Percentiles rank a stretch among this genome's conserved stretches.
These are phyloP conservation scores for Trichophyton schoenleinii DNA, from an alignment of 2,329 filamentous ascomycete genomes.

Conservation along the genomic window DNA sequence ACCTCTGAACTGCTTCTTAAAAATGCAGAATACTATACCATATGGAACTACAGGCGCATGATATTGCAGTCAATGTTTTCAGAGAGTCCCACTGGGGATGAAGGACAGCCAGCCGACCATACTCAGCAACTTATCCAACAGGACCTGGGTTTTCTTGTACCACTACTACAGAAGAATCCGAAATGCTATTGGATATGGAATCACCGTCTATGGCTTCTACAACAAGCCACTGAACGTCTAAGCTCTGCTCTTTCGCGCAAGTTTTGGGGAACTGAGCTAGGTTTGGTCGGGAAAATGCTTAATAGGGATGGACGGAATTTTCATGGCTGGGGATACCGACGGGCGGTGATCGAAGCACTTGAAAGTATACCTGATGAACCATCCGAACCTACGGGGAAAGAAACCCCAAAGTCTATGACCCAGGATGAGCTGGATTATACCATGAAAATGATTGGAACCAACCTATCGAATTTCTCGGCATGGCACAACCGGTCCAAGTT, in stretches of 20 bases:
- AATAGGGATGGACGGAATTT: conserved; percentile 79
- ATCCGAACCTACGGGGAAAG: conserved; percentile 8
- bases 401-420: conserved; percentile 48
- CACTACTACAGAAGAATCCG: conserved; percentile 69
- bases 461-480: conserved; percentile 90
- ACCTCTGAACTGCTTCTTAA: conserved; percentile 33
- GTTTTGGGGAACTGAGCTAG: conserved; percentile 77
- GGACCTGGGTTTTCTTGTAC: conserved; percentile 73
- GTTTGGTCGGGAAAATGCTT: conserved; percentile 77
- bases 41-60: conserved; percentile 50
- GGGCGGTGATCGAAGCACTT: conserved; percentile 62
- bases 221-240: conserved; percentile 55
- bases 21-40: conserved; percentile 39
- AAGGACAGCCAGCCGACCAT: conserved; percentile 27
- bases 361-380: conserved; percentile 40
- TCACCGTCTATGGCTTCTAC: conserved; percentile 74
- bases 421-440: conserved; percentile 83
- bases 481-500: conserved; percentile 87
- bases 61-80: conserved; percentile 51
- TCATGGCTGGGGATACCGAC: conserved; percentile 88
- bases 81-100: background rate
- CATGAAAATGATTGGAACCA: conserved; percentile 69
- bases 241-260: conserved; percentile 43
- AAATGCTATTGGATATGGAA: conserved; percentile 99
- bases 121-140: conserved; percentile 48